phyloP scores from a whole-genome alignment of 139 green algal species.

The Gonium pectorale region DNA sequence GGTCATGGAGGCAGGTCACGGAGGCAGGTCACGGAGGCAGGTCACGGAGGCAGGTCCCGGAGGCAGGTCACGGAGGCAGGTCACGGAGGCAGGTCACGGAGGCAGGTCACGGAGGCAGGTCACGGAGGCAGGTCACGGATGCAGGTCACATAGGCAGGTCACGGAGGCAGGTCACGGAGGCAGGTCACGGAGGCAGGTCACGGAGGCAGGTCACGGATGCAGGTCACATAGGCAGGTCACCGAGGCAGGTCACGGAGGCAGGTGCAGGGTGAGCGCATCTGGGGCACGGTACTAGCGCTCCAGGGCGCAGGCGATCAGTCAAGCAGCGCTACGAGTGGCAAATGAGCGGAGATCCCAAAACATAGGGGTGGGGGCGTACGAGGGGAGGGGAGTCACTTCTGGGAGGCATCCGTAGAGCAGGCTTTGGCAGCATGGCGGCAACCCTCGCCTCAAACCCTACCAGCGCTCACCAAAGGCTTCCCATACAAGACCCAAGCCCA shows the following conservation, averaged over 20 bases:
- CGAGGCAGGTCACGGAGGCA: neutral
- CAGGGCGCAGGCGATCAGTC: no score
- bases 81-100: neutral
- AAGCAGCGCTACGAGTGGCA: no score
- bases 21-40: neutral
- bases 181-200: no score
- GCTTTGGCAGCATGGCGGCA: no score
- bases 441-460: neutral
- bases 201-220: no score
- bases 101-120: neutral
- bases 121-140: neutral
- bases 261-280: no score
- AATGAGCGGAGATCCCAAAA: no score
- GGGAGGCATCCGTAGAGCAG: no score
- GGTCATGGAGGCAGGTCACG: neutral
- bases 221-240: neutral
- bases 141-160: neutral
- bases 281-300: no score
- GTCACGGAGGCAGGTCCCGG: no score
- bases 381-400: no score
- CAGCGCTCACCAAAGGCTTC: neutral
- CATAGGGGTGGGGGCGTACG: no score
- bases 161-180: neutral
- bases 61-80: neutral
- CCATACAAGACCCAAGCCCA: neutral